Evolutionary conservation across 169 alveolate species (phyloP), one percentile per base, ranked within the genome.

Genomic region (Perkinsus olseni): DNA sequence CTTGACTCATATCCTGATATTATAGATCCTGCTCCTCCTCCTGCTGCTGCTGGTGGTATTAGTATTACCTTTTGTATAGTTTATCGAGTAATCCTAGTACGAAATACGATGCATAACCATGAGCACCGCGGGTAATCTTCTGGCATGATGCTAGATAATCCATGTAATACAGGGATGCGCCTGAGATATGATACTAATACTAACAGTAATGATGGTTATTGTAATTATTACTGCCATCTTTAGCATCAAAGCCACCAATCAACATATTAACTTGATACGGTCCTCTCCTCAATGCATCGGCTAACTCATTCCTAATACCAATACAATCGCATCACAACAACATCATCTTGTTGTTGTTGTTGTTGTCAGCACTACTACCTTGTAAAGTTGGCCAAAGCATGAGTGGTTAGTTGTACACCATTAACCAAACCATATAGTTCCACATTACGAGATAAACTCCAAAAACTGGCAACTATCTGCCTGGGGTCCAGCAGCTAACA

Each of bases 141-240:
- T 93, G 96, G 74, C 93, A 91, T 8, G 96, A 94, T 38, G 96
- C 96, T 38, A 95, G 91, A 39, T 95, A 94, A 93, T 95, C 96
- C 94, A 95, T 93, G 95, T 95, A 95, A 91, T 93, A 95, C 38
- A 95, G 93, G 90, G 92, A 92, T n/a, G 96, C 95, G 0, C 96
- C 96, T 45, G 17, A 45, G 6, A 45, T 10, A 45, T 45, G 62
- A 45, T 17, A 45, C 17, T 45, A 45, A 6, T 45, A 45, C 62
- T 45, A 45, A 6, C 17, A 45, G 24, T 45, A 45, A 45, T 45
- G 17, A 17, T 45, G 6, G 17, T 45, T 10, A 45, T 45, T 45
- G 17, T 45, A 10, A 45, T 45, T 45, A 45, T 45, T 45, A 45
- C 62, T 10, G 13, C 92, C 95, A 92, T 94, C 96, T 39, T 50